Evolutionary conservation across 352 stramenopile species (phyloP), one percentile per base, ranked within the genome.

Genomic region (Aphanomyces cochlioides): DNA sequence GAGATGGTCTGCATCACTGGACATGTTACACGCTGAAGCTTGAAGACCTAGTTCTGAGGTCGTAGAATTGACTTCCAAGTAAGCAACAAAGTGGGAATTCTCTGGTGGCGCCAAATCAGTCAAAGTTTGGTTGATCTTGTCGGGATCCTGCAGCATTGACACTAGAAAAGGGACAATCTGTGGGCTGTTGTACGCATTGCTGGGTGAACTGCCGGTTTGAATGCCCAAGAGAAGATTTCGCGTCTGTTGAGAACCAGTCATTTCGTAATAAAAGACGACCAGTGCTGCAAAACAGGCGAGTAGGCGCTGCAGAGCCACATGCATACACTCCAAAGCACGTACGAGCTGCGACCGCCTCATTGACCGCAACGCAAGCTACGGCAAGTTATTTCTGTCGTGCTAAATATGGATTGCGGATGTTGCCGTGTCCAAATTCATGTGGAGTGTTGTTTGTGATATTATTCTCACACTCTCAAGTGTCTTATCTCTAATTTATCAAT

Each of bases 191-290:
- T 59, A 59, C 10, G n/a, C 8, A 34, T 37, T 19, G 50, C 12
- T 59, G 5, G 50, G 12, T 5, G 28, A 15, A n/a, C 13, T 39
- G 12, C 4, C 50, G n/a, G 28, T 59, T 12, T 13, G 5, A 34
- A 36, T 10, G 12, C 50, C 50, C 5, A 59, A 10, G 5, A 59
- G 50, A n/a, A 59, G 17, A n/a, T 17, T 19, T 10, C 50, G 50
- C 50, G 50, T 59, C 5, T n/a, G n/a, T 36, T 37, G n/a, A 10
- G 50, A 59, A 13, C 50, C 50, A 6, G 50, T 59, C n/a, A 59
- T 34, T 36, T 59, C 50, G 4, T 15, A 19, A 34, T 59, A 59
- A 19, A 59, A 36, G 50, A 59, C 50, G 5, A 59, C 34, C n/a
- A 59, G 28, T 3, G 50, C 50, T n/a, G 50, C 50, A 12, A 10